A percentile compares a stretch with the other conserved stretches of the same genome.
Conservation (phyloP, 139 green algal species). For the Chlorella sorokiniana region DNA sequence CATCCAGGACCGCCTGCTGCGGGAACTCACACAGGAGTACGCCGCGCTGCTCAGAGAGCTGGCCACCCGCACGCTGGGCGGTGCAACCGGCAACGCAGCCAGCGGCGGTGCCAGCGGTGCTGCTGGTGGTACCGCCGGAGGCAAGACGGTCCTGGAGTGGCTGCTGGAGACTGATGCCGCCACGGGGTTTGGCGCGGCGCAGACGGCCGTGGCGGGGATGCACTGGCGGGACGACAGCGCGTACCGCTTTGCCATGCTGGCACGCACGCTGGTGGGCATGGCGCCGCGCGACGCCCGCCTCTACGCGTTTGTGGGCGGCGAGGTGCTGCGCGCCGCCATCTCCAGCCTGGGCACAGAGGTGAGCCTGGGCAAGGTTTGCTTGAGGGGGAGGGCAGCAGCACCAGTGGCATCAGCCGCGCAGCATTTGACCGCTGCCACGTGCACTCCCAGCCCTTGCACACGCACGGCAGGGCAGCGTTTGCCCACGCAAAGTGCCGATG, state of each 20-base stretch:
- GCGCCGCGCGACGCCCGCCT: constrained; percentile 36
- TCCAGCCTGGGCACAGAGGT: constrained; percentile 46
- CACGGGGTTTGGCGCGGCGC: constrained; percentile 54
- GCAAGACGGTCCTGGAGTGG: constrained; percentile 50
- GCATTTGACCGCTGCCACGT: too few species aligned
- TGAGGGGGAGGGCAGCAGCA: too few species aligned
- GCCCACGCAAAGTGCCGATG: too few species aligned
- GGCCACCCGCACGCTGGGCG: constrained; percentile 15
- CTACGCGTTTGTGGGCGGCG: constrained; percentile 46
- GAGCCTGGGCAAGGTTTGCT: background rate
- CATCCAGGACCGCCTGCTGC: constrained; percentile 63
- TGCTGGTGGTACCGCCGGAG: constrained; percentile 2
- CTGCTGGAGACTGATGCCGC: constrained; percentile 46
- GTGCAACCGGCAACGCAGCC: background rate
- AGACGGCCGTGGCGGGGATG: constrained; percentile 62
- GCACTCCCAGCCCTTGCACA: too few species aligned
- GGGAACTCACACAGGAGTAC: constrained; percentile 75
- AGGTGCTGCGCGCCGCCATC: constrained; percentile 57
- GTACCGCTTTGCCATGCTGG: constrained; percentile 47
- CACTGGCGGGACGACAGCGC: constrained; percentile 74
- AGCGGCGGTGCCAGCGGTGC: constrained; percentile 1
- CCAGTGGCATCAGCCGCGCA: too few species aligned
- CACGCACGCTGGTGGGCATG: constrained; percentile 41
- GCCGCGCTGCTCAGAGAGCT: constrained; percentile 54
- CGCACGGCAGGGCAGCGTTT: too few species aligned